Evolutionary conservation across 495 filamentous ascomycete species (phyloP), one percentile per base, ranked within the genome.

Genomic region (Penicillium lividum): DNA sequence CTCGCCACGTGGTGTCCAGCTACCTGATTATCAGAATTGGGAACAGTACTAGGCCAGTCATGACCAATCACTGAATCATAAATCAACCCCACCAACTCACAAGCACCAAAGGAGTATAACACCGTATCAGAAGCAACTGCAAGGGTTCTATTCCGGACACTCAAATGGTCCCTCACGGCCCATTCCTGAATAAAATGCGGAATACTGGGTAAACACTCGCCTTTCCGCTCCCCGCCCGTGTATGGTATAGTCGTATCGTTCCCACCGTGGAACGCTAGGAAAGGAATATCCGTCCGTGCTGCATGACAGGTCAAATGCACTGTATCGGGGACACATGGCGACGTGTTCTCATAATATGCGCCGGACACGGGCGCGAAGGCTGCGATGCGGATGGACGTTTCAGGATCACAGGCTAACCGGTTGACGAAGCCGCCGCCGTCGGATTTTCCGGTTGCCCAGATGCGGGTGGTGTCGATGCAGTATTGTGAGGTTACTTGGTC

Each of bases 11-110:
- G 33, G 13, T 43, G 51, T 4, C 51, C 51, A 9, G 25, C 18
- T 5, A 30, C 15, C 36, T 53, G 36, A 13, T 53, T 53, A 43
- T 53, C 51, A 3, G n/a, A 22, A 53, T 53, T 53, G 16, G 51
- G 22, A 1, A 53, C 27, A 15, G 51, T 53, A 22, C 51, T 53
- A 25, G 51, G 51, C 51, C 51, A 53, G 38, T 53, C 51, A 30
- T 53, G 51, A 42, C 51, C 51, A 9, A 53, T 53, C 27, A 53
- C 51, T 8, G 51, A 25, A 18, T 53, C 51, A 30, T 44, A 53
- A 11, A 53, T 18, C 27, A 42, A 42, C n/a, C 25, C 34, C 22
- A 53, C 51, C 18, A 53, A 18, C 13, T 36, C 51, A 11, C 34
- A n/a, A n/a, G n/a, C 1, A 5, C 51, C 51, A 30, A 44, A 53